Evolutionary conservation across 2,329 filamentous ascomycete species (phyloP).

Genomic region (Metarhizium guizhouense): DNA sequence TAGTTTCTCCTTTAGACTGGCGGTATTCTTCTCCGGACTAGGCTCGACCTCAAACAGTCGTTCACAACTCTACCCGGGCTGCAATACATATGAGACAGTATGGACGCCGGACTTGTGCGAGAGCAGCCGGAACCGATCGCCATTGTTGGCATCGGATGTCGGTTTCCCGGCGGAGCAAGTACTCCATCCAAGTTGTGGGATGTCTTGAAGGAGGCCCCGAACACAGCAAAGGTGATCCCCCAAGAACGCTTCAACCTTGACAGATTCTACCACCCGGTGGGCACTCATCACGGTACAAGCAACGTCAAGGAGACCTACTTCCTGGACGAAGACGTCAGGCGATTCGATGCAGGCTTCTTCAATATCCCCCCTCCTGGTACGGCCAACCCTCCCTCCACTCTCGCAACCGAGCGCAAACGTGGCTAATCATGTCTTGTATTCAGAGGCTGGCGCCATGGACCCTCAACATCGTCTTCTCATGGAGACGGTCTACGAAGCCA

Average conservation of each 20-base stretch:
- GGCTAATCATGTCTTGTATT: too few species aligned
- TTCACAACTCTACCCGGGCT: too few species aligned
- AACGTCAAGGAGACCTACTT: conserved; percentile 16
- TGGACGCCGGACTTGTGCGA: too few species aligned
- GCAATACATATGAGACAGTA: too few species aligned
- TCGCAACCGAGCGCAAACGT: too few species aligned
- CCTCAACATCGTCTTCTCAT: conserved; percentile 32
- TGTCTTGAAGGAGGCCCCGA: too few species aligned
- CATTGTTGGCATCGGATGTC: conserved; percentile 7
- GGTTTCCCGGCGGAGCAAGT: conserved; percentile 10
- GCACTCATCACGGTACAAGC: conserved; percentile 14
- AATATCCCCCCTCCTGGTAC: conserved; percentile 19
- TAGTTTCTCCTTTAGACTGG: too few species aligned
- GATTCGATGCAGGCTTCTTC: conserved; percentile 30
- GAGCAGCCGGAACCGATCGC: neutral
- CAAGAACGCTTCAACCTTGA: conserved; percentile 17
- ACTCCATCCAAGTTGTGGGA: conserved; percentile 12
- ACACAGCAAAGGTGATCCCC: conserved; percentile 1
- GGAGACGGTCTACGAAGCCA: conserved; percentile 31
- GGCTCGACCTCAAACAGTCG: too few species aligned
- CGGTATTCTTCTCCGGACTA: too few species aligned
- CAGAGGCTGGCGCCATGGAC: conserved; percentile 29
- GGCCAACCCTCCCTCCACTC: too few species aligned
- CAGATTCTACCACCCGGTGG: conserved; percentile 23
- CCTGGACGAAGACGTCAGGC: conserved; percentile 13